phyloP scores from a whole-genome alignment of 768 basidiomycete genomes.

The Termitomyces sp. region DNA sequence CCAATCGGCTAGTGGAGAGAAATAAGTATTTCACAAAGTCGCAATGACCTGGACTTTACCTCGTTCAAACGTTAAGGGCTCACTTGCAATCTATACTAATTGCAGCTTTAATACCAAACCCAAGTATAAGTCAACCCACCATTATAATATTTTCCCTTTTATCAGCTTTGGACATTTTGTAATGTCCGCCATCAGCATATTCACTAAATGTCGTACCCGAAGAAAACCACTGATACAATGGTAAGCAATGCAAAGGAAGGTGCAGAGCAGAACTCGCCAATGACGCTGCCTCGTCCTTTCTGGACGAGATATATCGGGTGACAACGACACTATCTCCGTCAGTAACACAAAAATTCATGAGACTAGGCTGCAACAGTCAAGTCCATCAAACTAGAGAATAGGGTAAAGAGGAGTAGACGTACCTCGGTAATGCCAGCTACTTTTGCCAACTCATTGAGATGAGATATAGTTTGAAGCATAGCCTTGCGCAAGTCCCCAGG shows the following conservation, averaged over 20 bases:
- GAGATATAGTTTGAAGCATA: constrained; percentile 83
- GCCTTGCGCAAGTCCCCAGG: constrained; percentile 69
- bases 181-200: constrained; percentile 83
- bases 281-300: constrained; percentile 88
- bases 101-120: constrained; percentile 3
- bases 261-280: constrained; percentile 42
- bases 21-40: not conserved
- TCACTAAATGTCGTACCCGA: constrained; percentile 94
- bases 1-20: constrained; percentile 72
- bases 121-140: constrained; percentile 32
- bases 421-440: constrained; percentile 74
- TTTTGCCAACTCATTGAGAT: constrained; percentile 71
- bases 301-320: constrained; percentile 91
- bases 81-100: constrained; percentile 65
- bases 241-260: not conserved
- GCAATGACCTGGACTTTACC: constrained; percentile 32
- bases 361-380: constrained; percentile 53
- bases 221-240: constrained; percentile 71
- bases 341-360: constrained; percentile 95
- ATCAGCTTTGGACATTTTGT: constrained; percentile 93
- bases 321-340: constrained; percentile 93
- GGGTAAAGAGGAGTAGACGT: constrained; percentile 1
- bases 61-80: constrained; percentile 95
- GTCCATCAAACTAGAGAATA: not conserved
- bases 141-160: constrained; percentile 96